phyloP scores from a whole-genome alignment of 129 eudicot species.

The Flaveria ramosissima region DNA sequence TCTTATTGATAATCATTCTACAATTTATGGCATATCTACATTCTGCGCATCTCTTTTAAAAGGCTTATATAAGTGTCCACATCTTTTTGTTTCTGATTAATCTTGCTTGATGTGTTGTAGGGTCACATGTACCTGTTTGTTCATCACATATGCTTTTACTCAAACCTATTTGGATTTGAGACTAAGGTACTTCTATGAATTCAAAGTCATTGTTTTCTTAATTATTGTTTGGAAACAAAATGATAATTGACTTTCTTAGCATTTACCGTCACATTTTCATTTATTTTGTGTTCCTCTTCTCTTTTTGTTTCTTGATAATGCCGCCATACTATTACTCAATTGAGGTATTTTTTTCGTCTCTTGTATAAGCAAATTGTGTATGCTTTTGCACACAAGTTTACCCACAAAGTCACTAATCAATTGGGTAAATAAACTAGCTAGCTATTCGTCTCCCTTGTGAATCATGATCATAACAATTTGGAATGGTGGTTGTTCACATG shows the following conservation, averaged over 20 bases:
- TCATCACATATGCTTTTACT: constrained; percentile 81
- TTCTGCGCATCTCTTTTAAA: neutral
- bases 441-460: constrained; percentile 18
- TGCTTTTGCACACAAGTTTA: neutral
- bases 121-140: constrained; percentile 92
- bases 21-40: neutral
- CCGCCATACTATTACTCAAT: neutral
- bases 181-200: constrained; percentile 65
- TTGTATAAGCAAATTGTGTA: constrained; percentile 6
- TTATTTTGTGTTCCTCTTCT: neutral
- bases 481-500: constrained; percentile 27
- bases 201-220: neutral
- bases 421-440: neutral
- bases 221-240: neutral
- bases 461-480: constrained; percentile 3
- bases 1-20: constrained; percentile 17
- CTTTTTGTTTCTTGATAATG: neutral
- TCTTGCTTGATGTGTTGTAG: constrained; percentile 57
- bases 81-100: constrained; percentile 28
- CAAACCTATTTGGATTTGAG: constrained; percentile 95
- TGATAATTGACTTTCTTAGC: constrained; percentile 7
- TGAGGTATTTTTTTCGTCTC: neutral
- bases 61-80: constrained; percentile 19
- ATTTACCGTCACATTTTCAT: neutral
- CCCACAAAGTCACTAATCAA: neutral